Evolutionary conservation across 2,329 filamentous ascomycete genomes (phyloP).

Genomic region (Pseudogymnoascus sp.): DNA sequence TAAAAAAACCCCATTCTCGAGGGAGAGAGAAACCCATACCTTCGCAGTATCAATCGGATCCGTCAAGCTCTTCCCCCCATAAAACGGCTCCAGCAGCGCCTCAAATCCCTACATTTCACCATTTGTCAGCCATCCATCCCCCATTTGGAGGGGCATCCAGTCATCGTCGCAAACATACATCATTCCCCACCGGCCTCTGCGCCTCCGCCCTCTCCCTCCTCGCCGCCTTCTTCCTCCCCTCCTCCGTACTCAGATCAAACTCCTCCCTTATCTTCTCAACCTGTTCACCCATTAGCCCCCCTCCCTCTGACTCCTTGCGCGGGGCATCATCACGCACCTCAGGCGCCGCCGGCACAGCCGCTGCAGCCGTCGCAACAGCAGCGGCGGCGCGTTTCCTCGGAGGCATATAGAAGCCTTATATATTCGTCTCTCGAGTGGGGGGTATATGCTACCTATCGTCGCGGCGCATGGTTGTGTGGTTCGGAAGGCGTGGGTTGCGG

Average conservation of each 20-base stretch:
- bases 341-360: not conserved
- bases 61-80: slow-evolving; percentile 59
- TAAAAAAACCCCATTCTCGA: slow-evolving; percentile 9
- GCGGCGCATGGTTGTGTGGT: not conserved
- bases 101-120: slow-evolving; percentile 42
- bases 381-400: slow-evolving; percentile 7
- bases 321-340: not conserved
- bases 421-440: not conserved
- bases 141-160: not conserved
- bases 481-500: not conserved
- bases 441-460: not conserved
- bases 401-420: not conserved
- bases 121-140: not conserved
- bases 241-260: not conserved
- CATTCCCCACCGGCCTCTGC: not conserved
- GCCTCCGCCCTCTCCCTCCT: not conserved
- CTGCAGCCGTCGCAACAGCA: not conserved
- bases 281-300: not conserved
- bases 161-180: not conserved
- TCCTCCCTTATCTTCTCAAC: not conserved
- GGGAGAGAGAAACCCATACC: slow-evolving; percentile 14
- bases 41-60: slow-evolving; percentile 62
- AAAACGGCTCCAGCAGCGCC: slow-evolving; percentile 61
- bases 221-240: not conserved
- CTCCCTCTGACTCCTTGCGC: not conserved